Base-by-base conservation (phyloP, 2,329 filamentous ascomycete species). In the Malbranchea zuffiana region DNA sequence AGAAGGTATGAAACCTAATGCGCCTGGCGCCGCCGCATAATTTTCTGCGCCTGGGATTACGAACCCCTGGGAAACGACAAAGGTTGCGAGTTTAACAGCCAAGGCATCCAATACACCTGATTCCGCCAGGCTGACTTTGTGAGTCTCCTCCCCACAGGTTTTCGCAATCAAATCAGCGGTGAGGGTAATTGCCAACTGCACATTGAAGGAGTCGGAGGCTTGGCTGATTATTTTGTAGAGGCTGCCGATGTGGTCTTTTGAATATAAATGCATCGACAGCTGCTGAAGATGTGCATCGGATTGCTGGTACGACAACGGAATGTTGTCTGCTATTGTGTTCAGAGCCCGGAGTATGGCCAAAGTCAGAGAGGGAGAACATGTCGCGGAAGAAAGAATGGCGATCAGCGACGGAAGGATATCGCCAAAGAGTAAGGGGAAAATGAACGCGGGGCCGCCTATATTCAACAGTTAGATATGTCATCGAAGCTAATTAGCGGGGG, bases 101-200 rank as follows among this genome's bases (percentile, higher is more conserved):
- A 96, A 68, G 8, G 80, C 74, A 59, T 94, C 84, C 21, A 96
- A 65, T 17, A 93, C 69, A 4, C 83, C 82, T 7, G 68, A 69
- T 24, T 78, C 78, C 7, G 82, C 74, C 37, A 96, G 62, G n/a
- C 72, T 63, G 43, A 74, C 72, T 57, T 82, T 83, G 44, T 90
- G 77, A 7, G 63, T 62, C 41, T 86, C 78, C 43, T 80, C 74
- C 12, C 66, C 69, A 52, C 84, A 90, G n/a, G 73, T 63, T 46
- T 71, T 71, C n/a, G 65, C 62, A 24, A 79, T 65, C 24, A 79
- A 60, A 11, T 54, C 51, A 11, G 61, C 56, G 31, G 66, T 62
- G 24, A 65, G 44, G 35, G 54, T 57, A 41, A 60, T 60, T 26
- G 57, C 44, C 54, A 65, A 68, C 48, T 82, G 76, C 8, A 66